Percentiles rank a stretch among this genome's conserved stretches.
phyloP scores from a whole-genome alignment of 192 early-diverging fungal species.

The Gryganskiella cystojenkinii region DNA sequence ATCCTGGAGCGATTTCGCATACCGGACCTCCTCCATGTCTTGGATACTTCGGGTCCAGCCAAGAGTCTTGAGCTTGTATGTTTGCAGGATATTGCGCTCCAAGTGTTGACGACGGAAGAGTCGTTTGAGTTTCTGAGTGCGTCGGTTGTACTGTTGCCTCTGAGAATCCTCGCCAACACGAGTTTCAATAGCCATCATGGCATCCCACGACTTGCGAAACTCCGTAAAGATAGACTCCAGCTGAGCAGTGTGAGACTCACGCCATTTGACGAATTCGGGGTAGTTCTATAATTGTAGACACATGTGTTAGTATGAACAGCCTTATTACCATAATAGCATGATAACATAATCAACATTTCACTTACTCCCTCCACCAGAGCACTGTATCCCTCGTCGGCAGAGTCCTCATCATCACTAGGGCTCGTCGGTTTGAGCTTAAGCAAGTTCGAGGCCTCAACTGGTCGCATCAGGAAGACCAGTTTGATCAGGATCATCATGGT shows the following conservation, averaged over 20 bases:
- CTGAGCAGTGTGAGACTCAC: constrained; percentile 58
- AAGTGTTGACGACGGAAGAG: constrained; percentile 51
- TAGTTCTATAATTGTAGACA: constrained; percentile 53
- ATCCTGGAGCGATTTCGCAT: constrained; percentile 68
- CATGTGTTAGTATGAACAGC: not conserved
- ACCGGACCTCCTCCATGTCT: constrained; percentile 65
- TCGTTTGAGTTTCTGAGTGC: constrained; percentile 64
- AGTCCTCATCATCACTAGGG: constrained; percentile 50
- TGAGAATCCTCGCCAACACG: constrained; percentile 61
- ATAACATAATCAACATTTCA: not conserved
- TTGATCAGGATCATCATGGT: constrained; percentile 63
- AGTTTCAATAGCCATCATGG: constrained; percentile 59
- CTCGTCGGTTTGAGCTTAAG: constrained; percentile 46
- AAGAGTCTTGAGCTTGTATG: constrained; percentile 63
- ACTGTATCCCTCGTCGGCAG: constrained; percentile 45
- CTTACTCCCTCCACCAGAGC: constrained; percentile 49
- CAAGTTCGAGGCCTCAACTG: constrained; percentile 31
- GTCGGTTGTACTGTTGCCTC: constrained; percentile 55
- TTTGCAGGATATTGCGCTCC: constrained; percentile 60
- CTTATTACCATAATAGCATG: not conserved
- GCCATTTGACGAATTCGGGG: constrained; percentile 68
- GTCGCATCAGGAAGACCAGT: constrained; percentile 42
- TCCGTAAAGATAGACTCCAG: constrained; percentile 69
- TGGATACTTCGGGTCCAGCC: constrained; percentile 67
- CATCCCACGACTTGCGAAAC: constrained; percentile 68